phyloP scores from a whole-genome alignment of 768 basidiomycete genomes.

The Boletus pseudo-olivaceus region DNA sequence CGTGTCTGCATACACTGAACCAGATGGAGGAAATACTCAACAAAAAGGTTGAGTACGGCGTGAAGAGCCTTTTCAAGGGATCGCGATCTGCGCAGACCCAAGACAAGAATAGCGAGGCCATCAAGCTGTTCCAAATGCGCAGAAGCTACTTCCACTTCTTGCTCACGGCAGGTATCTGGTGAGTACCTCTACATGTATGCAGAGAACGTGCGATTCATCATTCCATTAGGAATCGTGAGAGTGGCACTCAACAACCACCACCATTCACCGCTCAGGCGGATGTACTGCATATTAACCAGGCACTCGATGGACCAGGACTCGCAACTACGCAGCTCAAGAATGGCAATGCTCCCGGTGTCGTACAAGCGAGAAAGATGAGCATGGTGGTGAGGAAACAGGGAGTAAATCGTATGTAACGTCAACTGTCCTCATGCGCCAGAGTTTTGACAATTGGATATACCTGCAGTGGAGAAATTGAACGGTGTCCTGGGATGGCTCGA shows the following conservation, averaged over 20 bases:
- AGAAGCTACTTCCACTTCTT: background rate
- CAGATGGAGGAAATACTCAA: background rate
- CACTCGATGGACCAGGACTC: background rate
- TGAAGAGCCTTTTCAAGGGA: background rate
- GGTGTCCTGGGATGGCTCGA: background rate
- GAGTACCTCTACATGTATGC: background rate
- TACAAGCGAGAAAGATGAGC: background rate
- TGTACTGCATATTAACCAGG: background rate
- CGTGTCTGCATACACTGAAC: background rate
- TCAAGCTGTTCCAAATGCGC: background rate
- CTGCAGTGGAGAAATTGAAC: background rate
- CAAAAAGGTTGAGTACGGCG: background rate
- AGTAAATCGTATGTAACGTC: background rate
- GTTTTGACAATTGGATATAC: background rate
- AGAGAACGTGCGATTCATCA: background rate
- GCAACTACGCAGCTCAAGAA: background rate
- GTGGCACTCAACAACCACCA: background rate
- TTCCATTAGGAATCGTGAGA: background rate
- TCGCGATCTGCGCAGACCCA: background rate
- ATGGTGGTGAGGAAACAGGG: background rate
- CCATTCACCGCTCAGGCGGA: too few species aligned
- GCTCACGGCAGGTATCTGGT: background rate
- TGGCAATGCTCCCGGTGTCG: background rate
- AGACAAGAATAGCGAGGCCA: background rate
- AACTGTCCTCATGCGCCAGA: background rate